Evolutionary conservation across 2,329 filamentous ascomycete genomes (phyloP), one percentile per base, ranked within the genome.

Genomic region (Calonectria pseudoturangicola): DNA sequence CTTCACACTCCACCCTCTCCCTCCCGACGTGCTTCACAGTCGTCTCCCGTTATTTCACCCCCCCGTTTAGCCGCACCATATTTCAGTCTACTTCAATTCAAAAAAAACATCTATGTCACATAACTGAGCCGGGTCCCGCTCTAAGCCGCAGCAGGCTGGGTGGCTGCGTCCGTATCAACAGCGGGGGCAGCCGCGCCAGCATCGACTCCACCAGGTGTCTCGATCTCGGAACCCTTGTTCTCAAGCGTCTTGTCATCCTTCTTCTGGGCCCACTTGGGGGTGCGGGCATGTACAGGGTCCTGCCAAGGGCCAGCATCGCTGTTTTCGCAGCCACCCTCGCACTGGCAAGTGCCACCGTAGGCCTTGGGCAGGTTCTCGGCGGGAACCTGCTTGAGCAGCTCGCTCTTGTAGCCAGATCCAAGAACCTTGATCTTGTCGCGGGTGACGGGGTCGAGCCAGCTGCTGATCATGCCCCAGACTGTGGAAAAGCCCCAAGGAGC

Each of bases 401-500:
- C 94, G 81, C 90, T 92, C 88, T 97, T 90, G 88, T 98, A 98
- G 73, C 91, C 88, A 76, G 88, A 87, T 76, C 96, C 95, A 47
- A 98, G 89, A 70, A 99, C 93, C 86, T 98, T 92, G 83, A 99
- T 99, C 92, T 99, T 99, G 83, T 93, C 89, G 73, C 98, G 96
- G 60, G 97, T 99, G 81, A 99, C 95, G 65, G 97, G 97, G 87
- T 99, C 97, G 81, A 99, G 90, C 92, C 97, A 98, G 77, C 92
- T 92, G 90, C 97, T 98, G 85, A 98, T 91, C 71, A 97, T 90
- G 83, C 87, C 89, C 90, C 97, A 99, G 75, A 95, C 94, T 78
- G 90, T 90, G 74, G 93, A 93, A 89, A 98, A 98, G 30, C 96
- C 96, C 96, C 96, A 98, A 25, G 95, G 95, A 3, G 96, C 95